A percentile compares a stretch with the other conserved stretches of the same genome.
Conservation (phyloP, 1,284 basidiomycete genomes). For the Puccinia horiana region DNA sequence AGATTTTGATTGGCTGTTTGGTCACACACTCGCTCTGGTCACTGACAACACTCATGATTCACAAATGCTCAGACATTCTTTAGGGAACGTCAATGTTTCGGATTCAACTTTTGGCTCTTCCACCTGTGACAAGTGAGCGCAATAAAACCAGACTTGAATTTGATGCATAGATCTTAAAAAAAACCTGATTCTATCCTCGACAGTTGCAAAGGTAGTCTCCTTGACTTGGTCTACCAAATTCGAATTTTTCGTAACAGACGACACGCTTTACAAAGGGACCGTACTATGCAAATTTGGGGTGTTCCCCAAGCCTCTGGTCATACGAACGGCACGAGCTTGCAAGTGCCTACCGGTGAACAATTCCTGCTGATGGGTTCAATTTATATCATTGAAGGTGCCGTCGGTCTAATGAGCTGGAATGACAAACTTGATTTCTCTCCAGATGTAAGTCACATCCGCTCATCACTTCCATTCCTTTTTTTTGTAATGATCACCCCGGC, state of each 20-base stretch:
- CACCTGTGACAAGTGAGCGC: slow-evolving; percentile 32
- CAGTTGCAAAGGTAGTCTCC: slow-evolving; percentile 41
- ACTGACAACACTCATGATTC: neutral
- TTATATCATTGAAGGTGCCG: slow-evolving; percentile 48
- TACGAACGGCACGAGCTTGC: neutral
- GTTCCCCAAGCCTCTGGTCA: slow-evolving; percentile 27
- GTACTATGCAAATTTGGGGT: slow-evolving; percentile 43
- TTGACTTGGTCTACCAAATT: slow-evolving; percentile 39
- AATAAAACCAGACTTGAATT: neutral
- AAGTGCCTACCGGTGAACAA: slow-evolving; percentile 36
- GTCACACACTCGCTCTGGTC: neutral
- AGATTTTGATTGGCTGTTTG: neutral
- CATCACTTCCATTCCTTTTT: neutral
- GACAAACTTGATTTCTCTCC: slow-evolving; percentile 14
- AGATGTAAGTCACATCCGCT: slow-evolving; percentile 19
- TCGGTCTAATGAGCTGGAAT: slow-evolving; percentile 43
- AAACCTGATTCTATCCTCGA: neutral
- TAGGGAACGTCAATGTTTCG: neutral
- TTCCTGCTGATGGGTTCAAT: slow-evolving; percentile 39
- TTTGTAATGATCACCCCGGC: neutral
- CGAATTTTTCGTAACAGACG: slow-evolving; percentile 23
- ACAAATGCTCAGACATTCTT: neutral
- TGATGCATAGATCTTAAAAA: neutral
- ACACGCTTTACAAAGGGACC: slow-evolving; percentile 14
- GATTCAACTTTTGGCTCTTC: slow-evolving; percentile 26